These are phyloP conservation scores for Candolleomyces efflorescens DNA, from an alignment of 768 basidiomycete genomes.

Conservation along the genomic window DNA sequence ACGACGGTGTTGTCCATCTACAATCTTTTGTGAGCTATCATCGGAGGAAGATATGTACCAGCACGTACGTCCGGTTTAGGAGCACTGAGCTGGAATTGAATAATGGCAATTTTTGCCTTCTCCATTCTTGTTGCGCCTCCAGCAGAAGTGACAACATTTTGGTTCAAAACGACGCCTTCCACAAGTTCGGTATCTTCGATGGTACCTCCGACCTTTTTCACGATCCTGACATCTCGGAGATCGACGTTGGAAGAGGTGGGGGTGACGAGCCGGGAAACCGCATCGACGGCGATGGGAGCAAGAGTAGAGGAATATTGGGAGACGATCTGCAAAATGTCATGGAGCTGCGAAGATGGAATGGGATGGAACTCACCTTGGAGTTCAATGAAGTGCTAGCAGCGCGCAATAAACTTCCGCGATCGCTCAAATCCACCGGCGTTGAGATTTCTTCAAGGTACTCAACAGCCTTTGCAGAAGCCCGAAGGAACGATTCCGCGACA, in stretches of 20 bases:
- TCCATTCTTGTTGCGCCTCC: slow-evolving; percentile 95
- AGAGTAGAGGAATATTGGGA: slow-evolving; percentile 98
- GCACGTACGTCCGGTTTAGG: slow-evolving; percentile 92
- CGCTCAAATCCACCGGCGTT: slow-evolving; percentile 85
- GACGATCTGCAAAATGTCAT: slow-evolving; percentile 64
- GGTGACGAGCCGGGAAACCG: slow-evolving; percentile 88
- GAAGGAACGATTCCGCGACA: slow-evolving; percentile 93
- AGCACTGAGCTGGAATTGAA: slow-evolving; percentile 97
- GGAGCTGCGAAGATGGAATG: slow-evolving; percentile 4
- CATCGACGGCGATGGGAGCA: slow-evolving; percentile 97
- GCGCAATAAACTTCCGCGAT: slow-evolving; percentile 78
- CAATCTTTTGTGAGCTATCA: slow-evolving; percentile 11
- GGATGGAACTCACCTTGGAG: slow-evolving; percentile 69
- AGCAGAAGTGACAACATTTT: slow-evolving; percentile 85
- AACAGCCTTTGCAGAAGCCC: slow-evolving; percentile 87
- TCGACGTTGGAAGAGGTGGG: slow-evolving; percentile 93
- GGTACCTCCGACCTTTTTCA: slow-evolving; percentile 98
- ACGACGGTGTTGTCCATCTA: slow-evolving; percentile 99
- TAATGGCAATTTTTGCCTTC: slow-evolving; percentile 97
- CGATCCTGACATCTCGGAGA: slow-evolving; percentile 91
- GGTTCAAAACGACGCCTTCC: slow-evolving; percentile 96
- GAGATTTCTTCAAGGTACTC: slow-evolving; percentile 93
- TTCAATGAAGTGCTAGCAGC: slow-evolving; percentile 95
- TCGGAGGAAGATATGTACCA: neutral
- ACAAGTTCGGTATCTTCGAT: slow-evolving; percentile 98